A percentile compares a stretch with the other conserved stretches of the same genome.
phyloP scores from a whole-genome alignment of 306 rosid genomes.

The Castanea mollissima region DNA sequence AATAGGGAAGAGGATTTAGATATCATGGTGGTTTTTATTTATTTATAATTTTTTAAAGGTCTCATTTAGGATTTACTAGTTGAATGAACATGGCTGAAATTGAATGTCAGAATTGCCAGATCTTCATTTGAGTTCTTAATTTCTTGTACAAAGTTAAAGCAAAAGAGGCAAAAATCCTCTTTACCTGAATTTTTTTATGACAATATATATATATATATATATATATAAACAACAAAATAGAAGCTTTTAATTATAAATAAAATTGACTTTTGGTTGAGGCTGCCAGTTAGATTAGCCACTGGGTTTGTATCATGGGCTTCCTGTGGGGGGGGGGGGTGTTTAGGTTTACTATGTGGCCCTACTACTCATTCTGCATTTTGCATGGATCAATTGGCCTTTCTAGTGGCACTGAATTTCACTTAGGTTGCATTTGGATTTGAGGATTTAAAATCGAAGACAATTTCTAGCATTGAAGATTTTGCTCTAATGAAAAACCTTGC shows the following conservation, averaged over 20 bases:
- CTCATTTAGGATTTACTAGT: neutral
- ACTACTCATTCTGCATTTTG: neutral
- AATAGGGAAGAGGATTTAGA: neutral
- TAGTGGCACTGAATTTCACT: too few relatives aligned
- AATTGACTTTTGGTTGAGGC: neutral
- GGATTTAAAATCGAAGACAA: too few relatives aligned
- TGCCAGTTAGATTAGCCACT: neutral
- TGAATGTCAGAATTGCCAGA: neutral
- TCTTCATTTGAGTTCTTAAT: neutral
- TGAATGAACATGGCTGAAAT: neutral
- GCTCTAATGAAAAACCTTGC: too few relatives aligned
- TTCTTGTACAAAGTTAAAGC: neutral
- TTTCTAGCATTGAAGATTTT: too few relatives aligned
- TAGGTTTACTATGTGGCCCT: neutral
- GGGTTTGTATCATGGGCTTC: neutral
- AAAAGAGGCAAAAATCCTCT: neutral
- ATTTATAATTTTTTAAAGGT: neutral
- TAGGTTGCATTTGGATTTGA: too few relatives aligned
- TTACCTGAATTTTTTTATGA: neutral
- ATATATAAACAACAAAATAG: neutral
- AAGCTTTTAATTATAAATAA: neutral
- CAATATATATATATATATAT: neutral
- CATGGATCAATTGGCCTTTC: neutral
- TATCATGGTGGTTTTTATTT: neutral
- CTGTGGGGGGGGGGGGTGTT: neutral